Conservation (phyloP, 2,329 filamentous ascomycete species). For the Penicillium brevicompactum region DNA sequence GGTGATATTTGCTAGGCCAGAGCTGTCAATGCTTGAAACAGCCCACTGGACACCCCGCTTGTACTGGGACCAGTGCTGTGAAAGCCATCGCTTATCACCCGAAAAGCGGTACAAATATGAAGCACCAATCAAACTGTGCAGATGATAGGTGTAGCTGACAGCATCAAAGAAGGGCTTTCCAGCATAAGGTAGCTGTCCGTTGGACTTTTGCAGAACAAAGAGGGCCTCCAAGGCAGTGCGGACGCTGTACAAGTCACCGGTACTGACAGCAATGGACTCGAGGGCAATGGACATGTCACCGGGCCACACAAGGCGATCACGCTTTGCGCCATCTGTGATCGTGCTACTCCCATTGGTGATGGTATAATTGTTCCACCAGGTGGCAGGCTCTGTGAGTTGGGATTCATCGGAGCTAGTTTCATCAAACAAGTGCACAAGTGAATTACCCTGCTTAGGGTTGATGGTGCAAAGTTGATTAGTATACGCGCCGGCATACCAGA, state of each 20-base stretch:
- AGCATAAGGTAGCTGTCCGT: conserved; percentile 55
- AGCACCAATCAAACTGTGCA: conserved; percentile 51
- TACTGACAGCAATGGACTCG: conserved; percentile 57
- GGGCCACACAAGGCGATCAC: conserved; percentile 57
- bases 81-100: conserved; percentile 43
- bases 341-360: conserved; percentile 35
- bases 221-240: conserved; percentile 54
- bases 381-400: conserved; percentile 16
- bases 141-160: conserved; percentile 58
- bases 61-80: conserved; percentile 46
- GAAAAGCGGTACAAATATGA: conserved; percentile 50
- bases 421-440: conserved; percentile 12
- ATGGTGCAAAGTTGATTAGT: conserved; percentile 44
- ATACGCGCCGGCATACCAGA: conserved; percentile 60
- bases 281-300: conserved; percentile 63
- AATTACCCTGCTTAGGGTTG: conserved; percentile 28
- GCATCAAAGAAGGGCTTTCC: conserved; percentile 46
- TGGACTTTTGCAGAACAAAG: conserved; percentile 48
- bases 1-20: conserved; percentile 51
- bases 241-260: conserved; percentile 55
- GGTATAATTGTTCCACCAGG: conserved; percentile 36
- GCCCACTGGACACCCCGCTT: conserved; percentile 49
- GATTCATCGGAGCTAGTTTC: conserved; percentile 12
- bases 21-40: conserved; percentile 44
- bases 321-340: conserved; percentile 45